Evolutionary conservation across 1,139 yeast genomes (phyloP), one percentile per base, ranked within the genome.

Genomic region (Pichia kudriavzevii): DNA sequence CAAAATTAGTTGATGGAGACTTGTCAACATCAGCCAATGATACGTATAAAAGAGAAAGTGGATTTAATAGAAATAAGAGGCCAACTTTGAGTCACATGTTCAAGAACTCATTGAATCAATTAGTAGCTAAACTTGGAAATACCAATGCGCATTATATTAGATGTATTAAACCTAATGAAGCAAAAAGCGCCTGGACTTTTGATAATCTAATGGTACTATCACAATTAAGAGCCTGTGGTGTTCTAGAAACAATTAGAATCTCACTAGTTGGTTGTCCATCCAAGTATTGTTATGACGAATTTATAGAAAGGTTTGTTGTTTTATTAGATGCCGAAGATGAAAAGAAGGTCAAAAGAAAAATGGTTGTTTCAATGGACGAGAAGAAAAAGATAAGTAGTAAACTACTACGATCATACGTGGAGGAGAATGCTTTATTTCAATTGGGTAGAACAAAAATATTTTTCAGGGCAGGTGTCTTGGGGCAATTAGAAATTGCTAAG

Each of bases 251-350:
- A 1, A 91, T 91, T 53, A 69, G 95, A 50, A 91, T 91, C 34
- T 88, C 97, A 5, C 85, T 96, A 61, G 97, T 95, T 35, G 98
- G 98, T 20, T 91, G 85, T 69, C 98, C 98, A 19, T 81, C 96
- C 0, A 72, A 96, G 55, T 87, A 96, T 88, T 75, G 95, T 0
- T 91, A 84, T 56, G 88, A 79, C 37, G 98, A 91, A 55, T 91
- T 91, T 64, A 94, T 93, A 28, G 75, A 78, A 44, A 75, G 96
- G 52, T 91, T 87, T 58, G 88, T 82, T 52, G 74, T 88, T 50
- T 68, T 91, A 41, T 75, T 84, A 31, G 75, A 77, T 22, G 77
- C 94, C 0, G 63, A 66, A 17, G 36, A 32, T 5, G 80, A 93
- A 79, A 67, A 72, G 26, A 66, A 66, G 40, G 73, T 78, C n/a